Evolutionary conservation across 371 early-diverging fungal genomes (phyloP).

Genomic region (Synchytrium microbalum): DNA sequence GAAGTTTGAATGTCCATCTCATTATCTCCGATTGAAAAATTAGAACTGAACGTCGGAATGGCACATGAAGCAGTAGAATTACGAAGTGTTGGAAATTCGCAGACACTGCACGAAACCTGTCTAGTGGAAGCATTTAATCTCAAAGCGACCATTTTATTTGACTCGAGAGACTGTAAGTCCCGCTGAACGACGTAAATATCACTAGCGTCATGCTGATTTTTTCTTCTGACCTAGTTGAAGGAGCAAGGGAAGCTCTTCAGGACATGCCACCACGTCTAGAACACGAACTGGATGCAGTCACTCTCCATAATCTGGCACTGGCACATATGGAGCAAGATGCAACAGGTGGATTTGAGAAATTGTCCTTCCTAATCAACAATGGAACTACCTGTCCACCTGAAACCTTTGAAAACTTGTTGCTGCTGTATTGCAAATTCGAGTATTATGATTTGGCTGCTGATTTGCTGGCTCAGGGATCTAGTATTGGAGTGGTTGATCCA

Average conservation of each 20-base stretch:
- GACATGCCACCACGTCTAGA: conserved; percentile 52
- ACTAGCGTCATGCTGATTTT: neutral
- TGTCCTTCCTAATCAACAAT: conserved; percentile 43
- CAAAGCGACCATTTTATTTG: conserved; percentile 50
- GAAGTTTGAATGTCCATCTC: conserved; percentile 2
- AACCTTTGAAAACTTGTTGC: conserved; percentile 46
- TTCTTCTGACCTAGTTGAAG: conserved; percentile 26
- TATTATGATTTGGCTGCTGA: conserved; percentile 46
- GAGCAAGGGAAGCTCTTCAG: conserved; percentile 42
- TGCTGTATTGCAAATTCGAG: conserved; percentile 46
- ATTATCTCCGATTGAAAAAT: neutral
- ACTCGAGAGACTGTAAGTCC: conserved; percentile 39
- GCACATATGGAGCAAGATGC: conserved; percentile 50
- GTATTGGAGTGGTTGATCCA: neutral
- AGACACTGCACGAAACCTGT: conserved; percentile 42
- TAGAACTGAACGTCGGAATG: conserved; percentile 46
- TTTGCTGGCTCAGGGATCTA: conserved; percentile 28
- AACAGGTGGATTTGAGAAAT: conserved; percentile 43
- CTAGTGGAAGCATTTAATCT: conserved; percentile 50
- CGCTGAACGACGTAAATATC: neutral
- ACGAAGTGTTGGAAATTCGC: conserved; percentile 45
- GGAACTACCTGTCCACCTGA: conserved; percentile 35
- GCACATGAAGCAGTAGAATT: conserved; percentile 47
- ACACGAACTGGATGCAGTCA: conserved; percentile 47
- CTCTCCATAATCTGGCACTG: conserved; percentile 47